These are phyloP conservation scores for Pelargonium cotyledonis DNA, from an alignment of 441 rosid genomes.

Conservation along the genomic window DNA sequence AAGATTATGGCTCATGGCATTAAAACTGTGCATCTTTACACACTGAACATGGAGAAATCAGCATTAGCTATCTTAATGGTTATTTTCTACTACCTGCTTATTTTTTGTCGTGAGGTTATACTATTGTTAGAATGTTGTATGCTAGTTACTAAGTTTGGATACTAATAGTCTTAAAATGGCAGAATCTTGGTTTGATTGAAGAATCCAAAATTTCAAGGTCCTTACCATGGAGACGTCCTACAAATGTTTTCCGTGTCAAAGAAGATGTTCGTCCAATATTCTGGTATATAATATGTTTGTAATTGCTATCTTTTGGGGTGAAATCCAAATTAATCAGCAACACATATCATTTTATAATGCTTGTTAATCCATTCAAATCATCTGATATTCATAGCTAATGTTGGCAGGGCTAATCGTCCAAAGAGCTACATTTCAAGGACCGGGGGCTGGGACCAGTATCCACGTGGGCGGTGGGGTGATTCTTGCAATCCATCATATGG, in stretches of 20 bases:
- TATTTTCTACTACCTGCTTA: conserved; percentile 15
- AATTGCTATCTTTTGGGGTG: conserved; percentile 7
- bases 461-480: conserved; percentile 90
- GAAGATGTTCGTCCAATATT: conserved; percentile 98
- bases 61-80: conserved; percentile 84
- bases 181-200: conserved; percentile 93
- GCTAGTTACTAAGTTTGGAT: conserved; percentile 6
- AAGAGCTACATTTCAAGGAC: conserved; percentile 94
- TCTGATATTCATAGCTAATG: conserved; percentile 20
- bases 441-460: conserved; percentile 85
- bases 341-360: not conserved
- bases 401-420: conserved; percentile 91
- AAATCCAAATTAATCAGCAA: not conserved
- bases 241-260: conserved; percentile 76
- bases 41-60: conserved; percentile 91
- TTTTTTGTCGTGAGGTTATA: conserved; percentile 12
- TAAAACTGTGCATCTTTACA: conserved; percentile 79
- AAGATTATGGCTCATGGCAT: conserved; percentile 82
- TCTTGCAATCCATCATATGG: conserved; percentile 82
- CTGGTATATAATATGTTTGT: conserved; percentile 47
- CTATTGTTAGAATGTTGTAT: conserved; percentile 9
- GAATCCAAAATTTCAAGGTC: conserved; percentile 71
- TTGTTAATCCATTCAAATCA: not conserved
- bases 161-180: conserved; percentile 26
- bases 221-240: conserved; percentile 93